Evolutionary conservation across 345 rosid genomes (phyloP).

Genomic region (Hirschfeldia incana): DNA sequence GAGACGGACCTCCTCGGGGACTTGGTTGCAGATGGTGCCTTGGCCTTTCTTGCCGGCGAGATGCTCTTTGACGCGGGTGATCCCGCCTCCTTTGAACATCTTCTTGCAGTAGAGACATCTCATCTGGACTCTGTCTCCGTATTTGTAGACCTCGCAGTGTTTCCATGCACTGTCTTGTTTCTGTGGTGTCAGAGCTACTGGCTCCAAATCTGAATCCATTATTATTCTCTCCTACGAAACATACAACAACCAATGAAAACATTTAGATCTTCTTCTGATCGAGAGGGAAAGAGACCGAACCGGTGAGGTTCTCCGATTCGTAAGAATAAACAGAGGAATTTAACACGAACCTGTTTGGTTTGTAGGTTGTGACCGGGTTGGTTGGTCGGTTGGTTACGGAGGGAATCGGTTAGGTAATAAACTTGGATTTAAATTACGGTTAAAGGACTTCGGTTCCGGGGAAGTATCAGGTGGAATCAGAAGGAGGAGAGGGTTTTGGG

Average conservation of each 20-base stretch:
- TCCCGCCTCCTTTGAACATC: conserved; percentile 92
- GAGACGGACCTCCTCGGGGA: conserved; percentile 62
- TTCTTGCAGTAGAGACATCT: conserved; percentile 78
- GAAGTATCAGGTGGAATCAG: conserved; percentile 23
- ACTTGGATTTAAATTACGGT: conserved; percentile 31
- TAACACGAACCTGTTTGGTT: conserved; percentile 36
- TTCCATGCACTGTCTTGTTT: conserved; percentile 97
- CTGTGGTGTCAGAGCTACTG: conserved; percentile 63
- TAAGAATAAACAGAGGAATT: background rate
- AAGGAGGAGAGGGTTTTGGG: background rate
- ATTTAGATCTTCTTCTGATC: conserved; percentile 13
- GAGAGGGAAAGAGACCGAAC: background rate
- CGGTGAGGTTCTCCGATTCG: conserved; percentile 15
- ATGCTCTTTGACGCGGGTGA: conserved; percentile 93
- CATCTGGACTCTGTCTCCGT: conserved; percentile 71
- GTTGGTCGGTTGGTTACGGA: conserved; percentile 37
- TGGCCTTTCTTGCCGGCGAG: conserved; percentile 89
- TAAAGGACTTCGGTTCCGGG: conserved; percentile 35
- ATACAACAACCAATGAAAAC: background rate
- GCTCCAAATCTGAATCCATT: conserved; percentile 52
- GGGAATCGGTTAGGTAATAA: conserved; percentile 34
- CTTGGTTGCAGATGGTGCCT: conserved; percentile 71
- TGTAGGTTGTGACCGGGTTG: conserved; percentile 40
- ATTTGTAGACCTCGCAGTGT: conserved; percentile 78
- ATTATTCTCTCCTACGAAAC: background rate